Base-by-base conservation (phyloP, 164 flowering plant genomes). In the Nelumbo lutea region DNA sequence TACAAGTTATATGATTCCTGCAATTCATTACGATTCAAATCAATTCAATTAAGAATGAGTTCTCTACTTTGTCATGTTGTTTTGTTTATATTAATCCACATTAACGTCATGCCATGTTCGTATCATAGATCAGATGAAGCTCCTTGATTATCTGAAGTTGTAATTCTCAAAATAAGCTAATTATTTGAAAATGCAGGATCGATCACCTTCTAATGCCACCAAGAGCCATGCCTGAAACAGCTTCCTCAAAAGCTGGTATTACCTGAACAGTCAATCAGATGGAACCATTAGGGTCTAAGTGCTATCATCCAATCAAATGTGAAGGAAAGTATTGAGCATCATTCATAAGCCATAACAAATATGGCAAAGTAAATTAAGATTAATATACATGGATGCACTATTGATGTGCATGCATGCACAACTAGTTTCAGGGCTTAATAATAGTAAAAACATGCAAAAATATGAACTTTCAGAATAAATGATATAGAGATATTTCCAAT, bases 171-270 rank as follows among this genome's bases (percentile, higher is more conserved):
- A 53, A 53, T 11, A 11, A 53, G 14, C 14, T 46, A 46, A 7
- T 57, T 27, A 57, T 15, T 4, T 1, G 3, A 14, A 61, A 57
- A 57, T 38, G 27, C 4, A 66, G 27, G 63, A 71, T 55, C 79
- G 66, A 72, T 70, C 75, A 93, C 98, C 98, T 94, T 85, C 98
- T 81, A 67, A 94, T 64, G 43, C 97, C 95, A 62, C 98, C 98
- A 52, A 74, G 72, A 70, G 93, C 76, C 91, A 94, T 94, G 74
- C 98, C 89, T 62, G 82, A 61, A 75, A 91, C 79, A 75, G 97
- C 97, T 76, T 94, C 98, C 83, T 94, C 98, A 82, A 94, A 91
- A 66, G 98, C 98, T 9, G 96, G 96, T 70, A 94, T 94, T 15
- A 94, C 98, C 98, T 94, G 75, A 62, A 77, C 14, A 76, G 58